A percentile compares a stretch with the other conserved stretches of the same genome.
These are phyloP conservation scores for Lagenaria siceraria DNA, from an alignment of 306 rosid genomes.

Conservation along the genomic window DNA sequence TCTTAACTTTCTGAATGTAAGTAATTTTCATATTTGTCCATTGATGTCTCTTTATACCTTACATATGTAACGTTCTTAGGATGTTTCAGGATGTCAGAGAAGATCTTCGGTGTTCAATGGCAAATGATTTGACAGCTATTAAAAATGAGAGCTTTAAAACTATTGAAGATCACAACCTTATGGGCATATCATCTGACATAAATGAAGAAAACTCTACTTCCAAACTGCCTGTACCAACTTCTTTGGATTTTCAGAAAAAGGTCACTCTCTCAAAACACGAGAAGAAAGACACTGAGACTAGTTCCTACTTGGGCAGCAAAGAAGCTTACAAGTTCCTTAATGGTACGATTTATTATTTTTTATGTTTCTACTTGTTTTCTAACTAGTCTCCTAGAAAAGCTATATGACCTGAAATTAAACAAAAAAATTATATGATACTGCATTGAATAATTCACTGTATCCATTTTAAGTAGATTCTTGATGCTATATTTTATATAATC, in stretches of 20 bases:
- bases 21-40: slow-evolving; percentile 16
- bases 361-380: neutral
- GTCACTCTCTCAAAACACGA: slow-evolving; percentile 57
- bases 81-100: slow-evolving; percentile 62
- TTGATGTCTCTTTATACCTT: slow-evolving; percentile 6
- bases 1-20: slow-evolving; percentile 68
- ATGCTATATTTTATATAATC: neutral
- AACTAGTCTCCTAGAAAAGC: neutral
- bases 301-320: slow-evolving; percentile 33
- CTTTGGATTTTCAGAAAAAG: slow-evolving; percentile 90
- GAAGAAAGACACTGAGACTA: slow-evolving; percentile 23
- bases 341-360: slow-evolving; percentile 33
- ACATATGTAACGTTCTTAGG: neutral
- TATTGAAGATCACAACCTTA: slow-evolving; percentile 23
- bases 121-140: slow-evolving; percentile 59
- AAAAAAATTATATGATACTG: neutral
- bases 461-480: neutral
- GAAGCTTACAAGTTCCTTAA: slow-evolving; percentile 40
- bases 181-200: slow-evolving; percentile 16
- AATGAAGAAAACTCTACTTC: slow-evolving; percentile 20
- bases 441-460: neutral
- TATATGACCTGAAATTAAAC: slow-evolving; percentile 1
- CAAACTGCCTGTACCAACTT: slow-evolving; percentile 23
- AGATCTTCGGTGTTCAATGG: slow-evolving; percentile 79
- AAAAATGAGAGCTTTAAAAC: slow-evolving; percentile 67